Base-by-base conservation (phyloP, 2,329 filamentous ascomycete genomes). In the Xylariales sp. region DNA sequence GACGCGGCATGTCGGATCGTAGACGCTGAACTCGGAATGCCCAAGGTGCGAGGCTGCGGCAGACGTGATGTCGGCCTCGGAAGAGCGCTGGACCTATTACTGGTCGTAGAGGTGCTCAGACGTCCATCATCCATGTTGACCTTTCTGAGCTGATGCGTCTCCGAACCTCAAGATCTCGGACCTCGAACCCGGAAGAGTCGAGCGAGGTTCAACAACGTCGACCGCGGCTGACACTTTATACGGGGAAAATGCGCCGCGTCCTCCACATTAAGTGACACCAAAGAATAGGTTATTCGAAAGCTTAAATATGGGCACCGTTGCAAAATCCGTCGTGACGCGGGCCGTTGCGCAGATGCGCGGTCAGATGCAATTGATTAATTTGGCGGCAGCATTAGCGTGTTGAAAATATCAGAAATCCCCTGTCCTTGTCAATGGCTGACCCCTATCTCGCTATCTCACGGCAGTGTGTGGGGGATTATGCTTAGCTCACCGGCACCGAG, bases 31-130 rank as follows among this genome's bases (percentile, higher is more conserved):
- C 43, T 48, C 15, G 51, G 49, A 21, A 53, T 44, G 45, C 16
- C 47, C 9, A 56, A 55, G 10, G 29, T 25, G 40, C 58, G 53
- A 42, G 57, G 57, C 32, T 58, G 33, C 24, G 58, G 57, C 15
- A 61, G 53, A 46, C 58, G 58, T 27, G 58, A 61, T 20, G 51
- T 50, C 6, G 57, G 57, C 42, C 56, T 52, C 8, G 57, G 58
- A 34, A 60, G 49, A 38, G 48, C 47, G 37, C 54, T 59, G 12
- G 44, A 39, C 38, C 48, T 48, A 25, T 47, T 32, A 14, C 24
- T n/a, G 14, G 28, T 48, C 8, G 44, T 31, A 7, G 46, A 38
- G 18, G 45, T 49, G 34, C 36, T 38, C 21, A 43, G 24, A 27
- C 51, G 49, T 46, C 50, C 54, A 33, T 55, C 53, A 15, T 58